phyloP scores from a whole-genome alignment of 305 asterid genomes.

The Fraxinus ornus region DNA sequence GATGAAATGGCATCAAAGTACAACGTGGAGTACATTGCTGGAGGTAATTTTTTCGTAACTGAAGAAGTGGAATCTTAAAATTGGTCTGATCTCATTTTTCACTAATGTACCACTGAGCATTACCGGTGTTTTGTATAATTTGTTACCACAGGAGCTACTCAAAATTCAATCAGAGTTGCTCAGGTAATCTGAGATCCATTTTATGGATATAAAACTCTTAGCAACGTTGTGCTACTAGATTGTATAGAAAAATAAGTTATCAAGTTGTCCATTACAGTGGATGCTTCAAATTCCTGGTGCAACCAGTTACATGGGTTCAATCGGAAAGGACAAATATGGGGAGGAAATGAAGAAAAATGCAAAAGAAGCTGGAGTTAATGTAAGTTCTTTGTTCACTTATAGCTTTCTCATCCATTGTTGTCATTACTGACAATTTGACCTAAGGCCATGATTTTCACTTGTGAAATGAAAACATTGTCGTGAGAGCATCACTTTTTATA shows the following conservation, averaged over 20 bases:
- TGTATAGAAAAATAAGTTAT: background rate
- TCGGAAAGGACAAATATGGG: conserved; percentile 92
- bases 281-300: conserved; percentile 95
- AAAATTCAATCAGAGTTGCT: conserved; percentile 32
- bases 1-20: conserved; percentile 76
- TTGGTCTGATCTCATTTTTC: background rate
- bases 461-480: background rate
- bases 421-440: background rate
- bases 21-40: conserved; percentile 82
- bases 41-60: conserved; percentile 55
- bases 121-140: background rate
- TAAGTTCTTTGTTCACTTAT: conserved; percentile 26
- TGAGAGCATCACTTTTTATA: background rate
- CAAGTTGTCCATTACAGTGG: conserved; percentile 57
- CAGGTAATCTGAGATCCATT: conserved; percentile 2
- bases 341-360: conserved; percentile 92
- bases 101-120: background rate
- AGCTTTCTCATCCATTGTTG: background rate
- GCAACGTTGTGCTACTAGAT: background rate
- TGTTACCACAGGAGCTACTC: conserved; percentile 51
- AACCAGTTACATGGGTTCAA: conserved; percentile 84
- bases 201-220: background rate
- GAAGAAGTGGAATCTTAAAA: conserved; percentile 1
- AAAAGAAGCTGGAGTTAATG: conserved; percentile 70
- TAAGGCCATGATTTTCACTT: background rate